Evolutionary conservation across 305 asterid species (phyloP), one percentile per base, ranked within the genome.

Genomic region (Fraxinus latifolia): DNA sequence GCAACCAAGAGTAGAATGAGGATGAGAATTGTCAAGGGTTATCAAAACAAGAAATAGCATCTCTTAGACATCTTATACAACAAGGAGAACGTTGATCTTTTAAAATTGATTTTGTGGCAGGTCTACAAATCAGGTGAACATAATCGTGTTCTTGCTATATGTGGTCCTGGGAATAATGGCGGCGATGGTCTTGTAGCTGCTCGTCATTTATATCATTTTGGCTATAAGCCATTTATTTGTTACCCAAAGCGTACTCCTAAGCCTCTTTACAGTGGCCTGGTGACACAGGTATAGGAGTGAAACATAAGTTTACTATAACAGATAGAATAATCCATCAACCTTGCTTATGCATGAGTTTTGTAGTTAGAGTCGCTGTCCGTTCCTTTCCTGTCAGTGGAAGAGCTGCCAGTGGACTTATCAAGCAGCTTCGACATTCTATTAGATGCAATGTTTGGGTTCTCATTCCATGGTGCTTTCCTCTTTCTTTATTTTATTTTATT

Each of bases 141-240:
- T 82, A 90, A 81, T 73, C 97, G 94, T n/a, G 89, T 95, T 80
- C 97, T 95, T 84, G 93, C 88, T 81, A 85, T 95, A 67, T 95
- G 98, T 71, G 98, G 98, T 58, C 97, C 99, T 3, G 99, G 99
- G 39, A 95, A 94, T 84, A 95, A 95, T 87, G 98, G 98, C 27
- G 99, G 97, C 19, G 97, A 94, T 86, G 98, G 99, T 76, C 97
- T 95, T 84, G 99, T 95, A 27, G 99, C 97, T 84, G 98, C 97
- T 87, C 97, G 99, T 58, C 99, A 94, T 87, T 89, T 95, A 86
- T 87, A 89, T 87, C 97, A 93, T 87, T 95, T 95, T 80, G 98
- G 99, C 23, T 95, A 92, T 78, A 89, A 87, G 81, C 97, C 93
- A n/a, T 89, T 60, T 83, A 75, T 95, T 79, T 95, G 97, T 87